These are phyloP conservation scores for Marchantia paleacea DNA, from an alignment of 225 moss, liverwort and hornwort species.

Conservation along the genomic window DNA sequence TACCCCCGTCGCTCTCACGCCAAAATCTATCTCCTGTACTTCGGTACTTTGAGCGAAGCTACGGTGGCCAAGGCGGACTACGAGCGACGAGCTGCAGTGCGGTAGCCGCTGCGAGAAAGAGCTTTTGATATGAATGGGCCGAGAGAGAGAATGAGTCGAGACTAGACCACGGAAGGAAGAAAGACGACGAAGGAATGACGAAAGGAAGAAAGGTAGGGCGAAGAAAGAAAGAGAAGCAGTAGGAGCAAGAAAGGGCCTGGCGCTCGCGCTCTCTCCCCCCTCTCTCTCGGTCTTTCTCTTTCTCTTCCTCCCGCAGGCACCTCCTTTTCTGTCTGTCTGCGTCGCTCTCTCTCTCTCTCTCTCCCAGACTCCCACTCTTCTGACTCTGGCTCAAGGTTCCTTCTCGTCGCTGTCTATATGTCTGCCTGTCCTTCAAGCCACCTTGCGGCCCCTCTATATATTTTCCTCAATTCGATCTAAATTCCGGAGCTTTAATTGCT, in stretches of 20 bases:
- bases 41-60: not conserved
- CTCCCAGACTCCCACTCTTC: not conserved
- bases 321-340: not conserved
- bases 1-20: too few relatives aligned
- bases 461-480: slow-evolving; percentile 11
- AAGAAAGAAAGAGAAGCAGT: not conserved
- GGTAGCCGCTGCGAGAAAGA: not conserved
- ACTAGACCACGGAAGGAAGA: not conserved
- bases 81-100: not conserved
- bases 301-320: not conserved
- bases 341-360: not conserved
- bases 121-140: not conserved
- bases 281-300: not conserved
- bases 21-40: not conserved
- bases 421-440: not conserved
- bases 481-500: slow-evolving; percentile 18
- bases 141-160: not conserved
- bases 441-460: slow-evolving; percentile 5
- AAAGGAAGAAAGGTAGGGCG: not conserved
- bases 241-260: not conserved
- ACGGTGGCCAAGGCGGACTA: not conserved
- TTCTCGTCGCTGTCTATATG: not conserved
- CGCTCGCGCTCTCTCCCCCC: not conserved
- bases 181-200: too few relatives aligned
- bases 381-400: not conserved